Evolutionary conservation across 768 basidiomycete genomes (phyloP), one percentile per base, ranked within the genome.

Genomic region (Leccinum aurantiacum): DNA sequence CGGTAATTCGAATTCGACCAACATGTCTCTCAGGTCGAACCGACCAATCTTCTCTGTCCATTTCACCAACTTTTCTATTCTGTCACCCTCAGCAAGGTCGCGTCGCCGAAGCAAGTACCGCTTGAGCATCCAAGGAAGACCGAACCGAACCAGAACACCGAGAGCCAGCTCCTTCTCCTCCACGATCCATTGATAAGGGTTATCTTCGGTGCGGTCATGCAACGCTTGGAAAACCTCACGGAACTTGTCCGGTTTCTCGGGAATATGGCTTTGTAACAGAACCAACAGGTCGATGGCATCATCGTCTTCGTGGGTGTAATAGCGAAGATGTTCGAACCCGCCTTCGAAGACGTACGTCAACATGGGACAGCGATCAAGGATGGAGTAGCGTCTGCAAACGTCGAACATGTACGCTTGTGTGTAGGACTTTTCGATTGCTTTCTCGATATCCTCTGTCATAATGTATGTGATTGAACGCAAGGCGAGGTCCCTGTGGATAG

Each of bases 381-480:
- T 61, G 46, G 54, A 60, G 55, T 65, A 65, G 8, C 63, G 65
- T 60, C 67, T 67, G 48, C 70, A 67, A 29, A 70, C 54, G 3
- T 72, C 69, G 54, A 70, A 67, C 66, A 70, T 65, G 65, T 58
- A 65, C 15, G 68, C 58, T 29, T 62, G 63, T 24, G n/a, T 64
- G 53, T 69, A 63, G 25, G 69, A 71, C 58, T 49, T 67, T 9
- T 27, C 27, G 55, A 71, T 69, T 5, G 65, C 68, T 19, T 37
- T 67, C 54, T 68, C 65, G 27, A 71, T 65, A 27, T 72, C 69
- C 6, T 60, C 62, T 3, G 62, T 11, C 63, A 71, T 60, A 57
- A 72, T 65, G 44, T 72, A 72, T 22, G 64, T 72, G 53, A 71
- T 70, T 15, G 68, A 70, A 25, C 70, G 63, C 53, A 72, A 51